phyloP scores from a whole-genome alignment of 345 rosid species.

The Brassica rapa region DNA sequence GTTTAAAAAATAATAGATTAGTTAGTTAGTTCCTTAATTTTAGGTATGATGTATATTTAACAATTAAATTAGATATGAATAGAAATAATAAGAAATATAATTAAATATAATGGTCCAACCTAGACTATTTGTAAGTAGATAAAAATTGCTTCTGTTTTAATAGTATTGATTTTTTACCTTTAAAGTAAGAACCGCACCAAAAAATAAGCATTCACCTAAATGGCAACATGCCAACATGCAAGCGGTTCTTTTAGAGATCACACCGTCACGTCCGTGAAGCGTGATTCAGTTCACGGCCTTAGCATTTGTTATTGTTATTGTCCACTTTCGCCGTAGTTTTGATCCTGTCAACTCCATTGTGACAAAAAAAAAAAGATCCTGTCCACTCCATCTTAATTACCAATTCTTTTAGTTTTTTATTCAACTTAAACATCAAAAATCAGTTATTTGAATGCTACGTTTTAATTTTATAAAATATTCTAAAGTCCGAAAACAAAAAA shows the following conservation, averaged over 20 bases:
- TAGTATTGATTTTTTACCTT: not conserved
- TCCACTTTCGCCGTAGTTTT: not conserved
- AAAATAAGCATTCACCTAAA: not conserved
- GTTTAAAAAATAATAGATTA: too few species aligned
- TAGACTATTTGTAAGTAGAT: too few species aligned
- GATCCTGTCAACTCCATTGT: not conserved
- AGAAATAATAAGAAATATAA: too few species aligned
- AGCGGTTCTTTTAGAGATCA: slow-evolving; percentile 5
- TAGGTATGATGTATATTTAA: too few species aligned
- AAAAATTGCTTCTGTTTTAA: too few species aligned
- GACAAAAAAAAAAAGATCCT: too few species aligned
- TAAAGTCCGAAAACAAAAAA: not conserved
- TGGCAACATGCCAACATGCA: slow-evolving; percentile 6
- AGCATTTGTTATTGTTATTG: not conserved
- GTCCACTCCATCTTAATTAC: not conserved
- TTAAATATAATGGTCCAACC: too few species aligned
- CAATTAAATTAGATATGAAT: too few species aligned
- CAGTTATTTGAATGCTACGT: not conserved
- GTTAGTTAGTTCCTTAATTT: too few species aligned
- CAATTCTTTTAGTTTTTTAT: slow-evolving; percentile 1
- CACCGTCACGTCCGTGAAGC: slow-evolving; percentile 16
- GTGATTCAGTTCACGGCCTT: not conserved
- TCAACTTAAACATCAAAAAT: not conserved
- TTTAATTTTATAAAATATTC: not conserved
- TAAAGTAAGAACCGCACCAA: not conserved